Evolutionary conservation across 306 rosid species (phyloP).

Genomic region (Parietaria judaica): DNA sequence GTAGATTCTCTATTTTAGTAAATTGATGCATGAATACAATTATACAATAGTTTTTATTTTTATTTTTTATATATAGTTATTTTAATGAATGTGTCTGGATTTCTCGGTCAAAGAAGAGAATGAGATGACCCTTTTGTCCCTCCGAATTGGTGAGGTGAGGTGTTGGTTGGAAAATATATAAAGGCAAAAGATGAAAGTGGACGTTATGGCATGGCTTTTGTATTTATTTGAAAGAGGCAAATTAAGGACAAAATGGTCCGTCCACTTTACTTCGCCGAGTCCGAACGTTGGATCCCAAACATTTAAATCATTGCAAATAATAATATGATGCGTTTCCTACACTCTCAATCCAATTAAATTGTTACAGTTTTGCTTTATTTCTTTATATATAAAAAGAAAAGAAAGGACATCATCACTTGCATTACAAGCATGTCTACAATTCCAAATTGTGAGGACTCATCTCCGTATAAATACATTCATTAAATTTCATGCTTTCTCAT

Average conservation of each 20-base stretch:
- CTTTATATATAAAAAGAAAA: conserved; percentile 12
- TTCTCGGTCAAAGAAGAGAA: no score
- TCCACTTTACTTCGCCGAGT: background rate
- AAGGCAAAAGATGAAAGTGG: conserved; percentile 20
- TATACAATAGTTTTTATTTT: no score
- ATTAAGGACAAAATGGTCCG: conserved; percentile 21
- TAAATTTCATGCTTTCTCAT: background rate
- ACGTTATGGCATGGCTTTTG: conserved; percentile 13
- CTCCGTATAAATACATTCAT: background rate
- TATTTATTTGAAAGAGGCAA: conserved; percentile 35
- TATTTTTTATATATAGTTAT: no score
- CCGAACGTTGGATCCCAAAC: conserved; percentile 81
- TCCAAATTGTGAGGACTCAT: background rate
- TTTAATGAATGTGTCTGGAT: no score
- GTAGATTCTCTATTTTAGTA: no score
- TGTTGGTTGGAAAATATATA: conserved; percentile 29
- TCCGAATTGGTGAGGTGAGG: conserved; percentile 5
- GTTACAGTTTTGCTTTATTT: conserved; percentile 16
- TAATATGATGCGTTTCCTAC: conserved; percentile 33
- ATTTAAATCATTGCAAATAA: conserved; percentile 44
- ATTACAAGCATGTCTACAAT: conserved; percentile 19
- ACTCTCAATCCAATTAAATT: conserved; percentile 21
- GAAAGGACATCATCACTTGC: conserved; percentile 21
- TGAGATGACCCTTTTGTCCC: conserved; percentile 14
- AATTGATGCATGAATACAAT: no score